phyloP scores from a whole-genome alignment of 1,139 yeast species.

The Yamadazyma sp. region DNA sequence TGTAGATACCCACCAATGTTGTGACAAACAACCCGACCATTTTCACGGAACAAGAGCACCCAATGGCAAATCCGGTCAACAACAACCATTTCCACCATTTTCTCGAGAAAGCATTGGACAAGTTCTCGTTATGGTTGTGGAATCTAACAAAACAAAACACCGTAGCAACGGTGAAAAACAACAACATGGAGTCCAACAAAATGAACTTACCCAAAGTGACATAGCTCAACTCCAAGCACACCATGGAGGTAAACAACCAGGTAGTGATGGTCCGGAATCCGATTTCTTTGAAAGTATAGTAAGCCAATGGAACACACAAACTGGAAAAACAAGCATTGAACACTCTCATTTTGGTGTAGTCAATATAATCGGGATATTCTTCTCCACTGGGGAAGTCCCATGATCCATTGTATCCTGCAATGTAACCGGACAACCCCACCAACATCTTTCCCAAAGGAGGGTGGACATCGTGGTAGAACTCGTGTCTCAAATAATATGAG shows the following conservation, averaged over 20 bases:
- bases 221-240: conserved; percentile 63
- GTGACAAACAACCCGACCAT: conserved; percentile 84
- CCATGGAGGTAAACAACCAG: conserved; percentile 59
- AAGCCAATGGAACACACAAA: conserved; percentile 63
- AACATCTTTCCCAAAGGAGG: conserved; percentile 98
- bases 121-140: conserved; percentile 64
- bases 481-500: conserved; percentile 86
- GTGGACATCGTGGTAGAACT: conserved; percentile 96
- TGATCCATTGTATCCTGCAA: conserved; percentile 67
- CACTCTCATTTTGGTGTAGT: conserved; percentile 60
- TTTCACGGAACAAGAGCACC: conserved; percentile 80
- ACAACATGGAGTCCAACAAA: conserved; percentile 67
- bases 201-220: conserved; percentile 70
- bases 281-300: conserved; percentile 54
- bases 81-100: conserved; percentile 96
- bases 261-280: conserved; percentile 47
- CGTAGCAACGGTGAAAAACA: conserved; percentile 87
- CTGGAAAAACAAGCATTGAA: conserved; percentile 68
- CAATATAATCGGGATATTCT: conserved; percentile 52
- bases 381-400: conserved; percentile 66
- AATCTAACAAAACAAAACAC: conserved; percentile 75
- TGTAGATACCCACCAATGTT: conserved; percentile 72
- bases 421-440: conserved; percentile 88
- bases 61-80: conserved; percentile 71
- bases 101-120: conserved; percentile 53